Base-by-base conservation (phyloP, 2,329 filamentous ascomycete genomes). In the Curvularia sp. region DNA sequence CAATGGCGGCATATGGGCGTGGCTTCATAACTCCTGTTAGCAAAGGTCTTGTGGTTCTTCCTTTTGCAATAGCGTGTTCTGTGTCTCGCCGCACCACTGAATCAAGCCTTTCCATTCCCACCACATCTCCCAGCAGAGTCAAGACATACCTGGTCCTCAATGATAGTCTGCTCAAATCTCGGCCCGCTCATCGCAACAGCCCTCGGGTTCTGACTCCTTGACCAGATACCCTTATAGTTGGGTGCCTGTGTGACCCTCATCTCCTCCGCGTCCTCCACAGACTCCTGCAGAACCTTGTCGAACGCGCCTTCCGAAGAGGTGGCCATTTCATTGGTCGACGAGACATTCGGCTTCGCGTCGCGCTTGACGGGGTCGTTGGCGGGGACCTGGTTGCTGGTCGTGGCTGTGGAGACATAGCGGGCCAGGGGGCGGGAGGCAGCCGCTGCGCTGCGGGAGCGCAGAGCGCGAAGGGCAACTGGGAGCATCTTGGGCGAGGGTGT, bases 101-200 rank as follows among this genome's bases (percentile, higher is more conserved):
- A 1, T 9, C 41, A 25, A 13, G 15, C 41, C n/a, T 18, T 32
- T 9, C 25, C 12, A 28, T 15, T 15, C 5, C 2, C n/a, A 21
- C 23, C 47, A 1, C 13, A 7, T 15, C n/a, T 9, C 21, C 18
- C 2, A 10, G 6, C 5, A 36, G 7, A 23, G 3, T 9, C 21
- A 34, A 18, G 19, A 74, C 87, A 68, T 83, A 97, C 94, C 91
- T 99, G 95, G 67, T 89, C 81, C 70, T 89, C 87, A 81, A 98
- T 94, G 73, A 96, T 92, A 32, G 92, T 98, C 87, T 98, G 94
- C 84, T 99, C 95, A 74, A 99, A 99, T 69, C 94, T 85, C 65
- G 95, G 95, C 41, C 95, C 95, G 41, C 88, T 87, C 94, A 99
- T 99, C 52, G 93, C 95, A 78, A 87, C 80, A 53, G 87, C 85